Percentiles rank a stretch among this genome's conserved stretches.
phyloP scores from a whole-genome alignment of 1,139 yeast species.

The Oligophagozyma castellii region DNA sequence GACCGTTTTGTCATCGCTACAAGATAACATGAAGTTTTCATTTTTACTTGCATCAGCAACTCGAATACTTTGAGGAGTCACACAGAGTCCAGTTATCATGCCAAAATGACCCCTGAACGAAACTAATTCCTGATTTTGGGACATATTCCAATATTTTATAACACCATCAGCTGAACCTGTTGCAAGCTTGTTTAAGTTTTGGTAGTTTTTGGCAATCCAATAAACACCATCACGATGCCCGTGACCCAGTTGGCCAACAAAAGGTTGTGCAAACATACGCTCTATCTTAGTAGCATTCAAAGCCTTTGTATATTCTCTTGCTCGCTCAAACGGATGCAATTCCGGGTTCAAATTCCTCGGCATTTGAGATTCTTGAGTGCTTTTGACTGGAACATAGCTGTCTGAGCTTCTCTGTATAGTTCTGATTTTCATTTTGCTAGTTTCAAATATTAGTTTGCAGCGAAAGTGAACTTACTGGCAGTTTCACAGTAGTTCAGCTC shows the following conservation, averaged over 20 bases:
- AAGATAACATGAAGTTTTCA: constrained; percentile 55
- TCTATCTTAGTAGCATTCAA: constrained; percentile 90
- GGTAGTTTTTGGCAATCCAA: constrained; percentile 66
- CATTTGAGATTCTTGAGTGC: constrained; percentile 74
- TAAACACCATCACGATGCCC: constrained; percentile 98
- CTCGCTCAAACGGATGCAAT: constrained; percentile 91
- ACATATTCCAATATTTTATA: constrained; percentile 80
- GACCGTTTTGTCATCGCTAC: constrained; percentile 84
- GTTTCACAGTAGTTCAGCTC: too few relatives aligned
- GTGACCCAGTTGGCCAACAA: constrained; percentile 84
- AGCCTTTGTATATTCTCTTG: constrained; percentile 91
- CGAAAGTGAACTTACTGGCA: too few relatives aligned
- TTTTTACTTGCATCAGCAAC: constrained; percentile 28
- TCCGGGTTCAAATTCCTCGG: constrained; percentile 92
- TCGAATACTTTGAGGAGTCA: constrained; percentile 23
- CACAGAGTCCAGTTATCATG: constrained; percentile 74
- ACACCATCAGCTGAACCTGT: constrained; percentile 94
- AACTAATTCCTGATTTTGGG: constrained; percentile 57
- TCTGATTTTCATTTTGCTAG: constrained; percentile 65
- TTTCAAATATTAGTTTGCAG: too few relatives aligned
- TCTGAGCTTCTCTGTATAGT: constrained; percentile 86
- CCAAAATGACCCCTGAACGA: constrained; percentile 86
- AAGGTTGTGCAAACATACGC: constrained; percentile 95
- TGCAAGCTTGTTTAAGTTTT: constrained; percentile 60
- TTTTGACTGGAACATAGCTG: constrained; percentile 80